These are phyloP conservation scores for Hyphopichia buzzinii DNA, from an alignment of 1,139 yeast species.

Conservation along the genomic window DNA sequence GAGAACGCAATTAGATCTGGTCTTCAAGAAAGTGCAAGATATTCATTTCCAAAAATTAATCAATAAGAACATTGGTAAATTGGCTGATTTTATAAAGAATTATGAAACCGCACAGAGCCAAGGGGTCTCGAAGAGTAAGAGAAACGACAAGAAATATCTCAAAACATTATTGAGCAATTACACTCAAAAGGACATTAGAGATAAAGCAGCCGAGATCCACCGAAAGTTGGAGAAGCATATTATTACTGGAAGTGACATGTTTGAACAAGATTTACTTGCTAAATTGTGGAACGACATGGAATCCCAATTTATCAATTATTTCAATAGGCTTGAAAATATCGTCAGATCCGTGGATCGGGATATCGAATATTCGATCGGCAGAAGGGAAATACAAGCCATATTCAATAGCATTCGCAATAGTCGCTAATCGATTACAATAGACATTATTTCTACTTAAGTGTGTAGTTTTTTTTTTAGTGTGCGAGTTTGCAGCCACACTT, in stretches of 20 bases:
- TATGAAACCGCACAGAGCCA: constrained; percentile 53
- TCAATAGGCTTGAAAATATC: constrained; percentile 37
- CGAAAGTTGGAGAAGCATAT: constrained; percentile 62
- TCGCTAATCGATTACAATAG: too few relatives aligned
- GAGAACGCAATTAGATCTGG: constrained; percentile 43
- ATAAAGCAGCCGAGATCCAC: constrained; percentile 55
- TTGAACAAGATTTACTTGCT: constrained; percentile 47
- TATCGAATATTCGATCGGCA: constrained; percentile 35
- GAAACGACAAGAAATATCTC: constrained; percentile 59
- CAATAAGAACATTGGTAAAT: constrained; percentile 52
- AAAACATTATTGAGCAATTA: constrained; percentile 55
- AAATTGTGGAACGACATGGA: constrained; percentile 46
- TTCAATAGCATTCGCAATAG: constrained; percentile 10
- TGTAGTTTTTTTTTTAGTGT: too few relatives aligned
- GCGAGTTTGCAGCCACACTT: constrained; percentile 2
- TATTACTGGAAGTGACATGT: constrained; percentile 37
- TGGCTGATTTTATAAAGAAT: constrained; percentile 63
- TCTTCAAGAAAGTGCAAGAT: constrained; percentile 46
- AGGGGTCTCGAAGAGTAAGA: constrained; percentile 53
- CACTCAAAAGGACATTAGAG: constrained; percentile 56
- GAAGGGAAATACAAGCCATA: constrained; percentile 34
- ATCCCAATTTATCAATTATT: constrained; percentile 31
- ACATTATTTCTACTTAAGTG: too few relatives aligned
- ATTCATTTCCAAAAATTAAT: constrained; percentile 48
- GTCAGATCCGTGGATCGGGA: constrained; percentile 38